Percentiles rank a stretch among this genome's conserved stretches.
These are phyloP conservation scores for Kazachstania africana DNA, from an alignment of 805 yeast genomes.

Conservation along the genomic window DNA sequence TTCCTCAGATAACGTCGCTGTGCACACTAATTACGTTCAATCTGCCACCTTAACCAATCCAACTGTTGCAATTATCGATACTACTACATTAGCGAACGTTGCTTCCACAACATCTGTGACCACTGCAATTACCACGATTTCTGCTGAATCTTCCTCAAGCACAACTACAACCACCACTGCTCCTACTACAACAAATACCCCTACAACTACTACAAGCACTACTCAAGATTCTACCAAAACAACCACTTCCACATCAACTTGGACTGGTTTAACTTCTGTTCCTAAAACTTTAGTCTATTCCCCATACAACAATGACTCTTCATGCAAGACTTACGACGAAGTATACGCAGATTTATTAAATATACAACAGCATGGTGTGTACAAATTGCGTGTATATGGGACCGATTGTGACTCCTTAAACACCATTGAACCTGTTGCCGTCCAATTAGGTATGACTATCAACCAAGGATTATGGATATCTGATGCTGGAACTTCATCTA, in stretches of 20 bases:
- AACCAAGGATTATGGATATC: slow-evolving; percentile 85
- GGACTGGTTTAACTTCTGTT: slow-evolving; percentile 21
- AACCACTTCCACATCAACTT: slow-evolving; percentile 3
- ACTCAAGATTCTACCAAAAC: slow-evolving; percentile 5
- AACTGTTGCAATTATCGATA: slow-evolving; percentile 4
- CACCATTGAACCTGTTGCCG: slow-evolving; percentile 53
- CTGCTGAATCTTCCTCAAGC: neutral
- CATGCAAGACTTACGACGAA: slow-evolving; percentile 49
- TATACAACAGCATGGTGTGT: slow-evolving; percentile 52
- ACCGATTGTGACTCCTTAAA: slow-evolving; percentile 68
- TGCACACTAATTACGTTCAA: too few relatives aligned
- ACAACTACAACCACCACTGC: slow-evolving; percentile 7
- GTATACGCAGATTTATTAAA: slow-evolving; percentile 47
- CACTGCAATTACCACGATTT: slow-evolving; percentile 1
- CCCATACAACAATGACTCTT: slow-evolving; percentile 59
- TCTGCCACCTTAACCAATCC: slow-evolving; percentile 1
- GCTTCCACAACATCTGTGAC: neutral
- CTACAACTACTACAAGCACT: slow-evolving; percentile 5
- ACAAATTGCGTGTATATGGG: slow-evolving; percentile 67
- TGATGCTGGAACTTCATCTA: slow-evolving; percentile 51
- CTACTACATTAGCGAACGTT: neutral
- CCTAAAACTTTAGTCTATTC: slow-evolving; percentile 63
- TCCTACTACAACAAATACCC: slow-evolving; percentile 1
- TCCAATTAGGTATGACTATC: slow-evolving; percentile 49
- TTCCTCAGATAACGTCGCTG: too few relatives aligned